These are phyloP conservation scores for Aspergillus ibericus DNA, from an alignment of 2,329 filamentous ascomycete species.

Conservation along the genomic window DNA sequence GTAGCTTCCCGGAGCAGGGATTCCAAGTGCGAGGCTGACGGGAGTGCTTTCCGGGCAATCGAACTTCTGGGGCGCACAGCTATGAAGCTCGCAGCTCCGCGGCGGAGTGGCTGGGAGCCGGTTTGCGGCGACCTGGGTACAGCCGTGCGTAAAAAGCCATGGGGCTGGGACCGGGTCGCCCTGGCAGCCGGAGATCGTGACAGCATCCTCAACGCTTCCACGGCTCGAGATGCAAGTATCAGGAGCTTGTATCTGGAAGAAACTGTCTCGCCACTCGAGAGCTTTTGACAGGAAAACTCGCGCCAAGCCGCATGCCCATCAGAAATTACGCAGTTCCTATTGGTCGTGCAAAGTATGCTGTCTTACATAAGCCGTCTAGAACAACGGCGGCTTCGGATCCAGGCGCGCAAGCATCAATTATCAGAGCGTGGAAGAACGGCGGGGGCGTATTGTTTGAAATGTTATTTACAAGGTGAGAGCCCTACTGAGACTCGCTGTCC, in stretches of 20 bases:
- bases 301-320: conserved; percentile 28
- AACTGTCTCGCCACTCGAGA: conserved; percentile 19
- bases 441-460: neutral
- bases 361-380: conserved; percentile 3
- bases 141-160: conserved; percentile 26
- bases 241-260: conserved; percentile 8
- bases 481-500: conserved; percentile 33
- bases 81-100: conserved; percentile 24
- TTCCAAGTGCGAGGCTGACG: conserved; percentile 1
- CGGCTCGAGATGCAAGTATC: conserved; percentile 8
- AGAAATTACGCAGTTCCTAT: conserved; percentile 28
- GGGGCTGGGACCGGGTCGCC: conserved; percentile 29
- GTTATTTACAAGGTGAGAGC: neutral
- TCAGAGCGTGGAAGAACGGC: neutral
- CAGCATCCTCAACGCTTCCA: conserved; percentile 34
- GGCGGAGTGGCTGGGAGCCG: conserved; percentile 25
- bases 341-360: conserved; percentile 17
- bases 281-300: conserved; percentile 28
- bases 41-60: conserved; percentile 10
- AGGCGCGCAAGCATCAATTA: neutral
- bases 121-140: conserved; percentile 20
- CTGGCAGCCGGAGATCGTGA: conserved; percentile 33
- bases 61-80: conserved; percentile 18
- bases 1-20: neutral
- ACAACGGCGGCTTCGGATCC: neutral